Conservation (phyloP, 2,329 filamentous ascomycete genomes). For the Elsinoe arachidis region DNA sequence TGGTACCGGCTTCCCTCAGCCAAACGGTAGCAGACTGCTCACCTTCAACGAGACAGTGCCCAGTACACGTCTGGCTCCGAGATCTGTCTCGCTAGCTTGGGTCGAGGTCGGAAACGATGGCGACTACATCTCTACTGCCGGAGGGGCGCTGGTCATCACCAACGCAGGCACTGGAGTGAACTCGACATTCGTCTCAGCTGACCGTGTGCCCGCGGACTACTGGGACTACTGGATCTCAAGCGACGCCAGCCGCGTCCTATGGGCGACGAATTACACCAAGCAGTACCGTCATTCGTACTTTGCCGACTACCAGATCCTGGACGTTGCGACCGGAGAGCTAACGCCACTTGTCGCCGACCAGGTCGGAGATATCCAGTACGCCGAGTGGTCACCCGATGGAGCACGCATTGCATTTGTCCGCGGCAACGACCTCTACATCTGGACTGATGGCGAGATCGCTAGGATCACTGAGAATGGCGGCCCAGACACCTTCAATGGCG, state of each 20-base stretch:
- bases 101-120: constrained; percentile 52
- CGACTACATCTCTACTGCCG: constrained; percentile 48
- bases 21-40: constrained; percentile 46
- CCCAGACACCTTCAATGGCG: constrained; percentile 54
- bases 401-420: constrained; percentile 59
- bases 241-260: constrained; percentile 51
- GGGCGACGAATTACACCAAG: constrained; percentile 58
- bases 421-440: constrained; percentile 56
- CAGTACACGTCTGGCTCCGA: constrained; percentile 37
- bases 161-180: constrained; percentile 52
- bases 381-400: constrained; percentile 50
- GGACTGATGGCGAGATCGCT: constrained; percentile 44
- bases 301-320: constrained; percentile 56
- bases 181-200: constrained; percentile 50
- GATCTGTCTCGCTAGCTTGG: constrained; percentile 47
- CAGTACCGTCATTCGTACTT: constrained; percentile 61
- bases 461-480: constrained; percentile 54
- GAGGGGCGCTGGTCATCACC: constrained; percentile 49
- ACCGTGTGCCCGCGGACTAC: constrained; percentile 48
- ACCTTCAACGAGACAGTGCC: constrained; percentile 54
- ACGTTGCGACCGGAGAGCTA: constrained; percentile 49
- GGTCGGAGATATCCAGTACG: constrained; percentile 58
- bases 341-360: constrained; percentile 51
- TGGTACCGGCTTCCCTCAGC: not conserved
- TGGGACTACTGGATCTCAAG: constrained; percentile 54